Conservation (phyloP, 768 basidiomycete genomes). For the Wakefieldia striispora region DNA sequence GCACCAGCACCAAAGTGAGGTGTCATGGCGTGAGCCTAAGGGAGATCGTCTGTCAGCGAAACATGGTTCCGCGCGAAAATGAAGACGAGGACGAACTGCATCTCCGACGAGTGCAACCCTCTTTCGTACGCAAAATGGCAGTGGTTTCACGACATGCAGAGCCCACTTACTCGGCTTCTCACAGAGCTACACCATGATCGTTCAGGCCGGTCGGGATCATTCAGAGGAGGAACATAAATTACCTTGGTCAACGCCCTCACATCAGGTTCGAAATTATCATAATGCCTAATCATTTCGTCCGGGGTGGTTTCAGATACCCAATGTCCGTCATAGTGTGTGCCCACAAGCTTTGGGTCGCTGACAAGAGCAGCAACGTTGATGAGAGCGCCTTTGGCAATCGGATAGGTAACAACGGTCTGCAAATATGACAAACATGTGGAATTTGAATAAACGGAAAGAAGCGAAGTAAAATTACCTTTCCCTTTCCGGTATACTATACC, state of each 20-base stretch:
- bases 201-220: not conserved
- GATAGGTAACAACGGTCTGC: slow-evolving; percentile 19
- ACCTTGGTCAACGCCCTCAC: slow-evolving; percentile 15
- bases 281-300: too few species aligned
- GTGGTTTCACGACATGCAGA: slow-evolving; percentile 38
- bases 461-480: too few species aligned
- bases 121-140: slow-evolving; percentile 38
- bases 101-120: slow-evolving; percentile 49
- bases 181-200: slow-evolving; percentile 26
- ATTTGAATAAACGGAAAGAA: too few species aligned
- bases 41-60: not conserved
- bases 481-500: too few species aligned
- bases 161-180: slow-evolving; percentile 42
- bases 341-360: too few species aligned
- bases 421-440: slow-evolving; percentile 11
- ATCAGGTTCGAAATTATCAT: too few species aligned
- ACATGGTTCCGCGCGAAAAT: not conserved
- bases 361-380: too few species aligned
- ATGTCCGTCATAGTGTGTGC: too few species aligned
- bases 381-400: too few species aligned
- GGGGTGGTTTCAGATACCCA: too few species aligned
- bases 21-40: slow-evolving; percentile 46
- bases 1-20: slow-evolving; percentile 49
- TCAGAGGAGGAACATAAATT: not conserved
- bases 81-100: slow-evolving; percentile 33